Conservation (phyloP, 1,284 basidiomycete genomes). For the Ceratobasidium theobromae region DNA sequence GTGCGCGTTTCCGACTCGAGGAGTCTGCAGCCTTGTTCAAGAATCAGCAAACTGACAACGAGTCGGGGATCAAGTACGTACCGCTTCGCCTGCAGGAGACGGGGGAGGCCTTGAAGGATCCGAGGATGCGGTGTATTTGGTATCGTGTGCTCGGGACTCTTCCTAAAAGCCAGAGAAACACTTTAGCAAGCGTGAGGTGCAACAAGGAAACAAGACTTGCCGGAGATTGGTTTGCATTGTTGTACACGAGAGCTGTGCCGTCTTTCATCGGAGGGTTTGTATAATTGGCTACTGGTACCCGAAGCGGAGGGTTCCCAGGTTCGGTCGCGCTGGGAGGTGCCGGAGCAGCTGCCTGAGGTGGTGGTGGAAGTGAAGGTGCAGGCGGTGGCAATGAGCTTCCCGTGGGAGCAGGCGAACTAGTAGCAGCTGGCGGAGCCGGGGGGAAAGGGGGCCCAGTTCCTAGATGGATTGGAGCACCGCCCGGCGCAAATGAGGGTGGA, state of each 20-base stretch:
- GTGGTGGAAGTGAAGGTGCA: background rate
- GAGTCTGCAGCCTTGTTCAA: background rate
- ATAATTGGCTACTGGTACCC: slow-evolving; percentile 12
- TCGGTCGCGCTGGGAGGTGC: background rate
- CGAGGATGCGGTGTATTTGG: slow-evolving; percentile 22
- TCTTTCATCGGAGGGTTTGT: slow-evolving; percentile 32
- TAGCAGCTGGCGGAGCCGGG: slow-evolving; percentile 16
- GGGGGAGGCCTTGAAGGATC: background rate
- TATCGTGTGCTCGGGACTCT: slow-evolving; percentile 25
- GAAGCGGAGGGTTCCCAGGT: background rate
- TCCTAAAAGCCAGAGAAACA: slow-evolving; percentile 9
- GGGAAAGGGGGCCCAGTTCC: slow-evolving; percentile 21
- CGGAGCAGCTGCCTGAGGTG: background rate
- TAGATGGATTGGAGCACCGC: slow-evolving; percentile 19
- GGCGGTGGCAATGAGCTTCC: background rate
- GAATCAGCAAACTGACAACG: background rate
- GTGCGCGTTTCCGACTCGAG: slow-evolving; percentile 33
- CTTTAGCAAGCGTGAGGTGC: background rate
- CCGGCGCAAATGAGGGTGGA: slow-evolving; percentile 31
- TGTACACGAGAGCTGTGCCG: slow-evolving; percentile 32
- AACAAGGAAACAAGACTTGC: slow-evolving; percentile 15
- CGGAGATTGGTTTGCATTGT: slow-evolving; percentile 31
- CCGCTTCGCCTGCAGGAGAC: background rate
- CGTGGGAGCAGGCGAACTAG: background rate
- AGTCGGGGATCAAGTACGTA: too few species aligned